Evolutionary conservation across 2,329 filamentous ascomycete species (phyloP).

Genomic region (Iodosphaeria phyllophila): DNA sequence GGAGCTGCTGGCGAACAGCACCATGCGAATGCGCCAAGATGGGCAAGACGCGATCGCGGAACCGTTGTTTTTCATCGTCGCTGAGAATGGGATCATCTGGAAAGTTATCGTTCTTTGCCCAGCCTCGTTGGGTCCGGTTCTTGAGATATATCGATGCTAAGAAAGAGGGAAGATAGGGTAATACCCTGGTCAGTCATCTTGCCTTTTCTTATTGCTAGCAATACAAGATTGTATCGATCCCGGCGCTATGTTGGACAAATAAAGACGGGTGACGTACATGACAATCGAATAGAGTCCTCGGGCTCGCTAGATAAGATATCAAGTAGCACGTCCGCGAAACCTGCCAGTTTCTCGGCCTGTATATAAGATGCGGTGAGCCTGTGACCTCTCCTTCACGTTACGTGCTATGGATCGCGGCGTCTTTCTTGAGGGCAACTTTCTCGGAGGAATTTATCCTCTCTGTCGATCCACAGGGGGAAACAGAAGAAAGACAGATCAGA

Average conservation of each 20-base stretch:
- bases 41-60: constrained; percentile 76
- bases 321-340: constrained; percentile 78
- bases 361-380: constrained; percentile 5
- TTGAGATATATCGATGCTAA: constrained; percentile 83
- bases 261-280: constrained; percentile 46
- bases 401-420: no score
- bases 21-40: constrained; percentile 66
- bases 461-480: no score
- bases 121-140: constrained; percentile 87
- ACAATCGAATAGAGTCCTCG: constrained; percentile 66
- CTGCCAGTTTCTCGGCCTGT: constrained; percentile 76
- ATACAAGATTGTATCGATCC: no score
- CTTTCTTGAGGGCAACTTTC: no score
- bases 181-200: no score
- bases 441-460: no score
- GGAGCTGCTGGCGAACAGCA: constrained; percentile 76
- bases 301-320: constrained; percentile 83
- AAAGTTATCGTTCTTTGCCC: constrained; percentile 62
- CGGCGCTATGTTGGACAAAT: no score
- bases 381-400: no score
- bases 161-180: not conserved
- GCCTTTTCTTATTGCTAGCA: no score
- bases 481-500: no score
- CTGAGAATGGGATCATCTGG: constrained; percentile 57
- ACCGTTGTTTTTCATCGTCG: constrained; percentile 74